phyloP scores from a whole-genome alignment of 495 filamentous ascomycete species.

The Aspergillus leporis region DNA sequence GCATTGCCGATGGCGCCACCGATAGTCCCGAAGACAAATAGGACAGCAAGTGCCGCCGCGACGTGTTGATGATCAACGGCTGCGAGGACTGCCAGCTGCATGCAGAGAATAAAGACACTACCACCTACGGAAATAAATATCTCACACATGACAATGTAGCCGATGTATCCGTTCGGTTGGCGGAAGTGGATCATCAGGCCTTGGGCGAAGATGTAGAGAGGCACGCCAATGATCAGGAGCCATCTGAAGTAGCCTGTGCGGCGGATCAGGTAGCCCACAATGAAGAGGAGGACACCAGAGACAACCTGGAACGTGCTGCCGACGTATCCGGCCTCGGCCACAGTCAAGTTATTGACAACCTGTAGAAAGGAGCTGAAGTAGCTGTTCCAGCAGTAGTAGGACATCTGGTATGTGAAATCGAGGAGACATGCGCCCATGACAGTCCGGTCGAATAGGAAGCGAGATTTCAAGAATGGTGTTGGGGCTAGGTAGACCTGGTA shows the following conservation, averaged over 20 bases:
- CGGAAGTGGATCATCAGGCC: conserved; percentile 71
- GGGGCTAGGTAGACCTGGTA: conserved; percentile 59
- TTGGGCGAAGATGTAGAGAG: conserved; percentile 55
- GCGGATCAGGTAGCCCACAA: conserved; percentile 55
- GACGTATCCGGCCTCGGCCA: conserved; percentile 56
- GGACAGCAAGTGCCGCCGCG: conserved; percentile 63
- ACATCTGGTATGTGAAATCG: conserved; percentile 57
- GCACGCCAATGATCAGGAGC: conserved; percentile 56
- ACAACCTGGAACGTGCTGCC: conserved; percentile 52
- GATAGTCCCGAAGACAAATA: conserved; percentile 59
- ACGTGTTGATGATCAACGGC: conserved; percentile 64
- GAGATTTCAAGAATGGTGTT: conserved; percentile 56
- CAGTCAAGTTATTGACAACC: conserved; percentile 61
- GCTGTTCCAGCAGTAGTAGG: conserved; percentile 53
- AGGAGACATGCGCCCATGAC: conserved; percentile 62
- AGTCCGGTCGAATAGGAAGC: conserved; percentile 61
- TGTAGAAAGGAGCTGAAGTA: conserved; percentile 73
- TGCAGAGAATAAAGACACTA: conserved; percentile 57
- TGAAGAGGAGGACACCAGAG: conserved; percentile 45
- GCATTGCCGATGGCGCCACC: conserved; percentile 66
- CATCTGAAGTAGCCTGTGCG: conserved; percentile 55
- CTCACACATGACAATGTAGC: conserved; percentile 71
- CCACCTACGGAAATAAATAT: conserved; percentile 69
- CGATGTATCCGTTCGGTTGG: conserved; percentile 54
- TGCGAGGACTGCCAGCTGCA: conserved; percentile 69